These are phyloP conservation scores for Larix sibirica DNA, from an alignment of 83 land plant genomes.

Conservation along the genomic window DNA sequence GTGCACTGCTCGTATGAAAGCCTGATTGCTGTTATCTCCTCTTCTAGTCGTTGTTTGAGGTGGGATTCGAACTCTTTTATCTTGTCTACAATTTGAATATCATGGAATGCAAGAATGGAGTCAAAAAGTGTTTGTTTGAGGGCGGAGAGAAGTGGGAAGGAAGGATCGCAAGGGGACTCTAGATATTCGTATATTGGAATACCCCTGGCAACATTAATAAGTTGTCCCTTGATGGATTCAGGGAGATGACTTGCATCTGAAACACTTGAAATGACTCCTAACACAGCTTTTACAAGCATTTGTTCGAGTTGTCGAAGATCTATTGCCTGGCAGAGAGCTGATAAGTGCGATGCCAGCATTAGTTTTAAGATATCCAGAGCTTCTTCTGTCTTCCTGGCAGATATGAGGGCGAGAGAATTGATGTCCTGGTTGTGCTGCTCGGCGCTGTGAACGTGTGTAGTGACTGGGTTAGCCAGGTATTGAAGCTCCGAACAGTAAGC, in stretches of 20 bases:
- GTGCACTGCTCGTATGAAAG: neutral
- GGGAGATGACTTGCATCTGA: neutral
- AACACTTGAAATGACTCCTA: neutral
- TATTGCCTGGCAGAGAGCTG: slow-evolving; percentile 69
- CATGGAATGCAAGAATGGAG: neutral
- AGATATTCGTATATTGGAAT: neutral
- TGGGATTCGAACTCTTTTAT: neutral
- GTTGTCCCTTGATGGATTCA: neutral
- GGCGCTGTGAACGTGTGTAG: slow-evolving; percentile 71
- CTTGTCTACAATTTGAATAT: neutral
- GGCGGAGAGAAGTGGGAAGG: neutral
- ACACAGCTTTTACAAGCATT: neutral
- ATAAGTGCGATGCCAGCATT: slow-evolving; percentile 58
- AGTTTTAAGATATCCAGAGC: slow-evolving; percentile 76
- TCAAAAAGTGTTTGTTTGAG: neutral
- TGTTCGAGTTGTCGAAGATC: slow-evolving; percentile 75
- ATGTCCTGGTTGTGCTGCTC: slow-evolving; percentile 83
- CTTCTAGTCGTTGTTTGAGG: neutral
- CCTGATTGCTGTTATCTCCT: neutral
- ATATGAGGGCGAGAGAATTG: slow-evolving; percentile 76
- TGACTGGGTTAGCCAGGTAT: slow-evolving; percentile 68
- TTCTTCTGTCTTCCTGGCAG: slow-evolving; percentile 72
- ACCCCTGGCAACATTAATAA: neutral
- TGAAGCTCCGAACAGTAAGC: slow-evolving; percentile 69
- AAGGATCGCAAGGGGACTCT: neutral